Percentiles rank a stretch among this genome's conserved stretches.
phyloP scores from a whole-genome alignment of 768 basidiomycete genomes.

The Strobilomyces dryophilus region DNA sequence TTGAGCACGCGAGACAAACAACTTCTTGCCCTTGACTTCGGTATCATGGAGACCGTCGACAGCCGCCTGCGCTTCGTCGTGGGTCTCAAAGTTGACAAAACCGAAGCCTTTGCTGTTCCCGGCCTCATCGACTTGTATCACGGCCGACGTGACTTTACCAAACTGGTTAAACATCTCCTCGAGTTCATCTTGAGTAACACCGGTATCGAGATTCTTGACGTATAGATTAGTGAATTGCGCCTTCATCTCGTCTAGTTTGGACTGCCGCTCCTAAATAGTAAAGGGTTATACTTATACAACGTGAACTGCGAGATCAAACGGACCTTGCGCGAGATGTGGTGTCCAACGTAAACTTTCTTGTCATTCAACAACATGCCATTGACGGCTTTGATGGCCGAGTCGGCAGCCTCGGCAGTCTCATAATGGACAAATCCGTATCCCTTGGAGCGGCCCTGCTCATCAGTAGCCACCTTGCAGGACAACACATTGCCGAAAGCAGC shows the following conservation, averaged over 20 bases:
- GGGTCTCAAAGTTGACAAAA: constrained; percentile 93
- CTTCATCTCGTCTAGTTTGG: constrained; percentile 97
- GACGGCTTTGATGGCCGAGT: constrained; percentile 95
- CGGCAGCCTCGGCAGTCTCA: constrained; percentile 94
- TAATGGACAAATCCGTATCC: constrained; percentile 99
- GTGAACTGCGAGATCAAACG: constrained; percentile 11
- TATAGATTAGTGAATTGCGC: constrained; percentile 98
- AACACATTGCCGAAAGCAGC: constrained; percentile 98
- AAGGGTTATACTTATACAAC: background rate
- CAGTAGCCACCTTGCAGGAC: constrained; percentile 98
- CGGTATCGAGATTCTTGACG: constrained; percentile 92
- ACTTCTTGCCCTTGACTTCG: constrained; percentile 81
- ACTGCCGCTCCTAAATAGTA: constrained; percentile 77
- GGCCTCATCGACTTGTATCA: constrained; percentile 78
- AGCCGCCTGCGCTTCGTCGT: constrained; percentile 89
- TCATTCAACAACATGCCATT: constrained; percentile 99
- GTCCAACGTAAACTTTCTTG: constrained; percentile 98
- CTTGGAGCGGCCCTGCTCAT: constrained; percentile 92
- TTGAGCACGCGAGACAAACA: constrained; percentile 95
- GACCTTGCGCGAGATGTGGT: constrained; percentile 96
- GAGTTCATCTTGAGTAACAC: constrained; percentile 84
- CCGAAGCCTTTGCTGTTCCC: constrained; percentile 97
- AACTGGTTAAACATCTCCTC: constrained; percentile 70
- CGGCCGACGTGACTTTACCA: constrained; percentile 85
- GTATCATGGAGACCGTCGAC: constrained; percentile 86